Conservation (phyloP, 768 basidiomycete genomes). For the Fomitopsis pulvina region DNA sequence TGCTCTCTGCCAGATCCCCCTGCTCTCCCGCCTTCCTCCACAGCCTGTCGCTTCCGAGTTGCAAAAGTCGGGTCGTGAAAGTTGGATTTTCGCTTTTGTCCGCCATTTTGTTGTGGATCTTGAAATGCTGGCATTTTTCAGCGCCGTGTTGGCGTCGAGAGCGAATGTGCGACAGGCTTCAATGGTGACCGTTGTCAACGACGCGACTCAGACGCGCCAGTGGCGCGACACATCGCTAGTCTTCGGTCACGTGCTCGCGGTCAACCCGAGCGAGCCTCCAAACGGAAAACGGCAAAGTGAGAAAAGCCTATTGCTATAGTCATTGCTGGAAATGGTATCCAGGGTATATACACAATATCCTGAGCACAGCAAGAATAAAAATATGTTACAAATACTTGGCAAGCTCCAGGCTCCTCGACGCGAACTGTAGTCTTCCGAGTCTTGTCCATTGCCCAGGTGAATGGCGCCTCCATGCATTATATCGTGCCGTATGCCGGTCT, state of each 20-base stretch:
- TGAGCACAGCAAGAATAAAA: not conserved
- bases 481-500: constrained; percentile 36
- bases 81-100: constrained; percentile 19
- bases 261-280: no score
- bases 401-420: no score
- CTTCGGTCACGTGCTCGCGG: constrained; percentile 1
- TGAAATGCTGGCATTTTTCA: constrained; percentile 14
- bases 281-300: no score
- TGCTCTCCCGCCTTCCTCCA: constrained; percentile 7
- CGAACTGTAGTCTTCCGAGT: no score
- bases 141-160: not conserved
- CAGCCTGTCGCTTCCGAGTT: constrained; percentile 18
- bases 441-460: no score
- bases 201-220: not conserved
- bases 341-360: not conserved
- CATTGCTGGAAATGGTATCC: not conserved
- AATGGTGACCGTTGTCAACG: not conserved
- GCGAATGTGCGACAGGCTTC: not conserved
- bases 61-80: constrained; percentile 10
- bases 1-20: constrained; percentile 18
- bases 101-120: not conserved
- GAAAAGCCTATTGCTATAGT: no score
- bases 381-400: not conserved
- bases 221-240: not conserved
- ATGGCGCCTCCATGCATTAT: not conserved